phyloP scores from a whole-genome alignment of 1,284 basidiomycete genomes.

The Acaromyces ingoldii region DNA sequence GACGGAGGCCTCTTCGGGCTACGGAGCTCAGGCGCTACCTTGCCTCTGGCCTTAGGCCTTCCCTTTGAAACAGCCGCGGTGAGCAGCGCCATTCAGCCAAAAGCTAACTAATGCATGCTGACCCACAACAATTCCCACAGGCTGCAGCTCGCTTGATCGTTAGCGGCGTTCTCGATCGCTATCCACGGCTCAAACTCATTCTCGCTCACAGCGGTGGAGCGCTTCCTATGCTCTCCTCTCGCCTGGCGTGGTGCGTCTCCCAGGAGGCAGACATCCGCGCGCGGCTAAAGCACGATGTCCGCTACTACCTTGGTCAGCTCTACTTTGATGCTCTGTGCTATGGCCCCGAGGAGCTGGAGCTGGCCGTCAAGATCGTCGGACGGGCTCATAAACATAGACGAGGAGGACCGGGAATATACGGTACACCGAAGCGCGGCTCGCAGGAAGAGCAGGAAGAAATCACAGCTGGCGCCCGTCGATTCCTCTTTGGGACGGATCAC shows the following conservation, averaged over 20 bases:
- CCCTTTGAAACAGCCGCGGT: conserved; percentile 82
- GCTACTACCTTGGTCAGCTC: conserved; percentile 66
- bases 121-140: neutral
- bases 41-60: conserved; percentile 77
- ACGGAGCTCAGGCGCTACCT: conserved; percentile 73
- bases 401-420: conserved; percentile 46
- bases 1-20: conserved; percentile 61
- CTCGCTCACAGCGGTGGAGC: conserved; percentile 80
- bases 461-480: conserved; percentile 57
- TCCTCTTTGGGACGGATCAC: conserved; percentile 81
- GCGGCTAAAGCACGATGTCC: conserved; percentile 71
- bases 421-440: neutral
- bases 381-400: conserved; percentile 58
- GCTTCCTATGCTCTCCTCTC: conserved; percentile 69
- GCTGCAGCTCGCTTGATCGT: conserved; percentile 66
- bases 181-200: conserved; percentile 67
- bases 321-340: conserved; percentile 79
- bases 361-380: conserved; percentile 65
- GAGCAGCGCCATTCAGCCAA: conserved; percentile 42
- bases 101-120: neutral
- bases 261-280: conserved; percentile 73
- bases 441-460: neutral
- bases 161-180: conserved; percentile 70
- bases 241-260: conserved; percentile 72
- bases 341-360: conserved; percentile 72